phyloP scores from a whole-genome alignment of 148 eudicot genomes.

The Rhododendron mucronatum region DNA sequence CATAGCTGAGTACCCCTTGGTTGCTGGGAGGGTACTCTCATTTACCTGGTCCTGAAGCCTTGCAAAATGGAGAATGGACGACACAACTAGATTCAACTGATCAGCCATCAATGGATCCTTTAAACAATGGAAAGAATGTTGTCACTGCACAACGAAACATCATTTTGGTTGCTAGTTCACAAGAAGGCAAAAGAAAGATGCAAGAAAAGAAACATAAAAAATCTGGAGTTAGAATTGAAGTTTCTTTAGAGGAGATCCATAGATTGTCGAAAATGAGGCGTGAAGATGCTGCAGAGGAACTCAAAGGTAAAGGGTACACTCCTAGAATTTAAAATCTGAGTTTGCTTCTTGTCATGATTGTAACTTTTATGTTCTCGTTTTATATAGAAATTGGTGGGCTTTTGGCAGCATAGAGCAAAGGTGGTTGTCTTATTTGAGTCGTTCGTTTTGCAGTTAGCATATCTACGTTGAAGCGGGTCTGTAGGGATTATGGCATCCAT shows the following conservation, averaged over 20 bases:
- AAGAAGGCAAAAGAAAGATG: not conserved
- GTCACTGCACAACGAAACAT: not conserved
- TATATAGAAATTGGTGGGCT: too few species aligned
- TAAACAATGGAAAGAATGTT: too few species aligned
- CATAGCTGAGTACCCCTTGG: too few species aligned
- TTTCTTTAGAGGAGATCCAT: not conserved
- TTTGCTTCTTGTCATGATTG: not conserved
- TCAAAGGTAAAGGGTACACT: not conserved
- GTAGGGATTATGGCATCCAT: not conserved
- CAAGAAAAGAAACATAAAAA: not conserved
- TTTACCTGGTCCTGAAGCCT: too few species aligned
- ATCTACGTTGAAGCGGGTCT: not conserved
- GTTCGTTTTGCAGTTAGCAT: not conserved
- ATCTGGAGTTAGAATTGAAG: not conserved
- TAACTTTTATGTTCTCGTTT: too few species aligned
- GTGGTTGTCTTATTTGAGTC: too few species aligned
- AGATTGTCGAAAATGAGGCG: not conserved
- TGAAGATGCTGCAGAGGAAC: not conserved
- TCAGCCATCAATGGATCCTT: too few species aligned
- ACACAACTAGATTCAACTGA: too few species aligned
- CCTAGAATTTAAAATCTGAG: not conserved
- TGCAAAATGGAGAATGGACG: too few species aligned
- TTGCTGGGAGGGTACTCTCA: too few species aligned
- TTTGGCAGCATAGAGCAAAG: too few species aligned
- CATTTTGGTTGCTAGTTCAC: not conserved